Base-by-base conservation (phyloP, 1,284 basidiomycete species). In the Fomitopsis betulina region DNA sequence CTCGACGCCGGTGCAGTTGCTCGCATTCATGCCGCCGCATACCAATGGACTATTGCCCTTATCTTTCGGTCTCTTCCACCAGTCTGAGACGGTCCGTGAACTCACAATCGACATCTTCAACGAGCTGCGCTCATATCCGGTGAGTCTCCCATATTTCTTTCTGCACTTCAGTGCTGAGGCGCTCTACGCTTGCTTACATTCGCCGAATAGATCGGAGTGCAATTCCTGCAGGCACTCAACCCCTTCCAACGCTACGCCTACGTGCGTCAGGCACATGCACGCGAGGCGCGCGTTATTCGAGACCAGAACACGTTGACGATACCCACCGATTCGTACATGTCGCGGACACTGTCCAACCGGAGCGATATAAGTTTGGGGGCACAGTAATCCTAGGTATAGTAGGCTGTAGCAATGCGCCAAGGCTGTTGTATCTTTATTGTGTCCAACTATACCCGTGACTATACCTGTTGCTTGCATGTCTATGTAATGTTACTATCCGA, bases 191-290 rank as follows among this genome's bases (percentile, higher is more conserved):
- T 25, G 7, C 50, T 55, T 40, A 58, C 9, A 60, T 62, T 6
- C 2, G 42, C 51, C 25, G n/a, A 25, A 55, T 67, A 96, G 94
- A 85, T 96, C 61, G 96, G 96, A 0, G 80, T 88, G 27, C 82
- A 93, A 59, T 95, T 91, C 67, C 75, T 98, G 27, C 86, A 91
- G 67, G 76, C 83, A 9, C 81, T 99, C 56, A 98, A 97, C 71
- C 89, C 93, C 67, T 98, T 96, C 70, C 93, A 97, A 68, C 86
- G 94, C 0, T 89, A 93, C 59, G 91, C 93, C 2, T 93, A 90
- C 67, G 86, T 91, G 21, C 81, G 89, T 54, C 86, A 87, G 66
- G 87, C 87, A 0, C 80, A 87, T 64, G 81, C 81, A 37, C 76
- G 83, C 52, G 84, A 89, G 62, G 72, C 73, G 40, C 75, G 76